Evolutionary conservation across 257 asterid genomes (phyloP), one percentile per base, ranked within the genome.

Genomic region (Nicotiana benthamiana): DNA sequence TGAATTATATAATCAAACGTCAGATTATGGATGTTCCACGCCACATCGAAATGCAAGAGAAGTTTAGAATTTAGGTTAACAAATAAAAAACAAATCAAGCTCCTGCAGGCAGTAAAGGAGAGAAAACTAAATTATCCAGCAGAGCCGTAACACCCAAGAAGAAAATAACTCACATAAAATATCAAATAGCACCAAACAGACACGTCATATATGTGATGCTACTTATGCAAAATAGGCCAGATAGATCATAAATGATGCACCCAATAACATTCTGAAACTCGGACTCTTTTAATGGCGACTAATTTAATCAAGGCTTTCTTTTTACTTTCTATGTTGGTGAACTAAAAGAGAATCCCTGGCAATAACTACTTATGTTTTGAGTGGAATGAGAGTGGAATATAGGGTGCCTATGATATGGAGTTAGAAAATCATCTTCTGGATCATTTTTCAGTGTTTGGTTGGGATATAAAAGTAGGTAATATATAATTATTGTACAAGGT

Each of bases 1-100:
- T 95, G 91, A 81, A 87, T 76, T 80, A 77, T 75, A 81, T 15
- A 27, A 80, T 59, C 81, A 85, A 81, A 79, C 62, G 57, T 85
- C 82, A 85, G 43, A 83, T 59, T 53, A 75, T 77, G 81, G 79
- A 34, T 3, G 81, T 57, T 56, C 17, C 12, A 51, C 81, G 56
- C 40, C 68, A 79, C 53, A 68, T 20, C 15, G 43, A 43, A 36
- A 83, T 75, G 62, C 51, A 18, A 28, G 40, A 79, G 51, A 32
- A 65, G 20, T 61, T 30, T 22, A 30, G 20, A 24, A 16, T 36
- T 75, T 26, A 52, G 48, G 65, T 24, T 18, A 27, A 51, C 48
- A 82, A 82, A n/a, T 30, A 82, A 8, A 53, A 16, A 1, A 43
- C 77, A 40, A 70, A 70, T 74, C 43, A 74, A 74, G 61, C 26